A percentile compares a stretch with the other conserved stretches of the same genome.
These are phyloP conservation scores for Solanum habrochaites DNA, from an alignment of 257 asterid species.

Conservation along the genomic window DNA sequence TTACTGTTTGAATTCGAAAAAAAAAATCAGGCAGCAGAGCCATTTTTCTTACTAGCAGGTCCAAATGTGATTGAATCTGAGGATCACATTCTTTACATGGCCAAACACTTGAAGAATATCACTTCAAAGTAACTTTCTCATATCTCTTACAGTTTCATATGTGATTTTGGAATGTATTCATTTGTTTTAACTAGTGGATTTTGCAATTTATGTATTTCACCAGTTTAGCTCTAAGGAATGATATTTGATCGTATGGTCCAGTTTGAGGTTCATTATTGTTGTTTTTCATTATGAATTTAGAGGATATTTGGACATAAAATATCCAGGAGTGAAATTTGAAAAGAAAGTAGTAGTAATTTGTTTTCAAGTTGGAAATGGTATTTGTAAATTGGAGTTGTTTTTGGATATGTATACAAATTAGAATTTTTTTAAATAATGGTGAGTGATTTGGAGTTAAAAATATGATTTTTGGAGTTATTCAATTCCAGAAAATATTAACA, in stretches of 20 bases:
- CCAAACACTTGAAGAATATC: slow-evolving; percentile 49
- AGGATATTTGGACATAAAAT: neutral
- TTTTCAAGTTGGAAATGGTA: neutral
- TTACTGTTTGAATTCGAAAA: neutral
- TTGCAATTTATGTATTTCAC: neutral
- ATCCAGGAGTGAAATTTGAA: neutral
- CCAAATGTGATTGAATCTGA: slow-evolving; percentile 93
- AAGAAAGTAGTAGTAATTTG: neutral
- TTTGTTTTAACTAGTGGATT: neutral
- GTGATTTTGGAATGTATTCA: neutral
- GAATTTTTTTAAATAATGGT: neutral
- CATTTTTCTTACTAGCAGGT: slow-evolving; percentile 83
- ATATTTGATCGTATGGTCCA: neutral
- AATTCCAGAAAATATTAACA: neutral
- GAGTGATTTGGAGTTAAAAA: neutral
- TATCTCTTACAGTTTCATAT: neutral
- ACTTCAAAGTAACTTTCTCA: slow-evolving; percentile 30
- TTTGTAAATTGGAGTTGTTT: neutral
- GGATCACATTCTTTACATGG: slow-evolving; percentile 78
- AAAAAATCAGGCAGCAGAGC: slow-evolving; percentile 53
- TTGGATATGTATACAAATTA: neutral
- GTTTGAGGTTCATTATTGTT: neutral
- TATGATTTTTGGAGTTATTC: neutral
- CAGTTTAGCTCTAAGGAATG: neutral
- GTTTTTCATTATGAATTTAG: neutral